Percentiles rank a stretch among this genome's conserved stretches.
These are phyloP conservation scores for Penicillium silybi DNA, from an alignment of 495 filamentous ascomycete genomes.

Conservation along the genomic window DNA sequence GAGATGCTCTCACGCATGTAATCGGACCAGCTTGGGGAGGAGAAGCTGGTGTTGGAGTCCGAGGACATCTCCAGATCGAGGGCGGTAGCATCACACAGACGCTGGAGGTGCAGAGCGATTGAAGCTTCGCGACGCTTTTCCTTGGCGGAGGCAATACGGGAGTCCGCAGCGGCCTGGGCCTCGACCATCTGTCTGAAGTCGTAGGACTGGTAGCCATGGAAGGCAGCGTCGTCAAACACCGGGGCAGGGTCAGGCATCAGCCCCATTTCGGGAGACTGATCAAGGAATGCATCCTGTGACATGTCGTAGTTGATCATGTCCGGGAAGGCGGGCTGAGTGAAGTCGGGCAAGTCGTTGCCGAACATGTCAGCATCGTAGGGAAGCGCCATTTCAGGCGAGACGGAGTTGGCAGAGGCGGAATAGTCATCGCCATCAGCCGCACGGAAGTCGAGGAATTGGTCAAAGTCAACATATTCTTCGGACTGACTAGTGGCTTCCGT, in stretches of 20 bases:
- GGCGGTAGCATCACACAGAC: slow-evolving; percentile 31
- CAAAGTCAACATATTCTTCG: slow-evolving; percentile 37
- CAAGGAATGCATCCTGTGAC: slow-evolving; percentile 14
- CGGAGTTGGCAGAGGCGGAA: slow-evolving; percentile 30
- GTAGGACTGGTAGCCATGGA: slow-evolving; percentile 21
- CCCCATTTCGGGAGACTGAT: slow-evolving; percentile 21
- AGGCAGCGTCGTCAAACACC: slow-evolving; percentile 24
- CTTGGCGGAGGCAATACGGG: slow-evolving; percentile 33
- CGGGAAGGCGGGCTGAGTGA: slow-evolving; percentile 24
- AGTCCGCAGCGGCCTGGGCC: slow-evolving; percentile 36
- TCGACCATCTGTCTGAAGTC: slow-evolving; percentile 39
- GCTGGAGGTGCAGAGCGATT: slow-evolving; percentile 41
- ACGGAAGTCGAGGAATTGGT: slow-evolving; percentile 38
- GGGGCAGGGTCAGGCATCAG: slow-evolving; percentile 22
- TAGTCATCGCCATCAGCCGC: slow-evolving; percentile 29
- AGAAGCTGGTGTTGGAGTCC: slow-evolving; percentile 34
- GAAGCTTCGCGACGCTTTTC: slow-evolving; percentile 44
- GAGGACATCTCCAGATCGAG: slow-evolving; percentile 28
- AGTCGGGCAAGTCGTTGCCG: slow-evolving; percentile 16
- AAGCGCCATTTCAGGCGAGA: slow-evolving; percentile 34
- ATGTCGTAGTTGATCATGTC: slow-evolving; percentile 27
- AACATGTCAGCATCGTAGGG: slow-evolving; percentile 25
- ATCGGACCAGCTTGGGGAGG: slow-evolving; percentile 37
- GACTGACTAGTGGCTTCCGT: slow-evolving; percentile 9
- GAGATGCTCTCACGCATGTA: slow-evolving; percentile 27